Base-by-base conservation (phyloP, 768 basidiomycete genomes). In the Leccinum incarnatum region DNA sequence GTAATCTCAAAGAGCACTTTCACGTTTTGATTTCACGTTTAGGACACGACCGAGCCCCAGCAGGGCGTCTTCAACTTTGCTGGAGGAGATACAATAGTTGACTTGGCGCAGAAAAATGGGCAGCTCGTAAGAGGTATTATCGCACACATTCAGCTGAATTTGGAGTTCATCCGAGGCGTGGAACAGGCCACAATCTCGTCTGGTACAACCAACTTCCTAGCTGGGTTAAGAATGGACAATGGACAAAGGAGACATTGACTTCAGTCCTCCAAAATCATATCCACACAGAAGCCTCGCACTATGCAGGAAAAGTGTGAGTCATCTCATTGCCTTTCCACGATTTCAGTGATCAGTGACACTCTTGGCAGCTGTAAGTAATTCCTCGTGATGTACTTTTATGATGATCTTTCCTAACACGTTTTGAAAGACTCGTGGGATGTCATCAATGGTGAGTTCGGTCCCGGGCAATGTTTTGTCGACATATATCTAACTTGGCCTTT, bases 51-150 rank as follows among this genome's bases (percentile, higher is more conserved):
- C 21, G 69, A 71, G 46, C 69, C 67, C 25, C 46, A 66, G 37
- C 67, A 62, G 46, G 66, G 61, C 17, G 58, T 63, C 32, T 72
- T 71, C 58, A 55, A 65, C 40, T 70, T 64, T 30, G 57, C 62
- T 45, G 51, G 54, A 1, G 62, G 67, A 17, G 65, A 72, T 45
- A 55, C 65, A 47, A 58, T 68, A 27, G 49, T 57, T 37, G 57
- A 67, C 15, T 54, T 67, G 21, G 67, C 58, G 21, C 45, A 60
- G 60, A 58, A 19, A 25, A 62, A 63, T 30, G 63, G 61, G n/a
- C 64, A 69, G 54, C 50, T 54, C 42, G 23, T 63, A 57, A 60
- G 67, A 69, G 60, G 67, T 61, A 52, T 54, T 27, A 6, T 10
- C 9, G 5, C 32, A 19, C 4, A 5, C 15, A 37, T 8, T 32